Conservation (phyloP, 768 basidiomycete genomes). For the Pleurotus tuber-regium region DNA sequence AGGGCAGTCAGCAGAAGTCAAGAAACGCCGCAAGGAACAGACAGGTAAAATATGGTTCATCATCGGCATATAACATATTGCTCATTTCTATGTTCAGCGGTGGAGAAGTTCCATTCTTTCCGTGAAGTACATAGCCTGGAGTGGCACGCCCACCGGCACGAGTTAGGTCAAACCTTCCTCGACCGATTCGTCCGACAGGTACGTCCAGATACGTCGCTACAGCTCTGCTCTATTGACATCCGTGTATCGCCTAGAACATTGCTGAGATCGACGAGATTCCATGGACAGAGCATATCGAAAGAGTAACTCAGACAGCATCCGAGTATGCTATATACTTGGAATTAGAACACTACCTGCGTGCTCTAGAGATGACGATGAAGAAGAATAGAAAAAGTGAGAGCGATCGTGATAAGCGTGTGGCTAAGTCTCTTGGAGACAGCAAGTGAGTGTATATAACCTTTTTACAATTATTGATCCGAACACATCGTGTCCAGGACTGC, state of each 20-base stretch:
- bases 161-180: conserved; percentile 78
- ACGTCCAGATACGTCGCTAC: conserved; percentile 17
- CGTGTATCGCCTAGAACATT: conserved; percentile 61
- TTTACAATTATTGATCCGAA: conserved; percentile 6
- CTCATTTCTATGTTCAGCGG: too few species aligned
- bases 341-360: conserved; percentile 88
- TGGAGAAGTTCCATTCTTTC: conserved; percentile 95
- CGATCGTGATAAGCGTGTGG: conserved; percentile 86
- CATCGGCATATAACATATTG: too few species aligned
- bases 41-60: conserved; percentile 72
- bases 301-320: conserved; percentile 80
- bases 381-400: conserved; percentile 66
- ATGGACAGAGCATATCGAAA: conserved; percentile 59
- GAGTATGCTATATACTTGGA: conserved; percentile 95
- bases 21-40: conserved; percentile 79
- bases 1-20: conserved; percentile 69
- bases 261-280: conserved; percentile 97
- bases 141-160: conserved; percentile 89
- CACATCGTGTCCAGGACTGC: conserved; percentile 54
- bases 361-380: conserved; percentile 83
- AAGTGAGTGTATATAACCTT: conserved; percentile 48
- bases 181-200: conserved; percentile 86
- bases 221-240: conserved; percentile 12
- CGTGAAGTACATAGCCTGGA: conserved; percentile 88
- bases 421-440: conserved; percentile 85